Evolutionary conservation across 2,329 filamentous ascomycete genomes (phyloP).

Genomic region (Beauveria bassiana): DNA sequence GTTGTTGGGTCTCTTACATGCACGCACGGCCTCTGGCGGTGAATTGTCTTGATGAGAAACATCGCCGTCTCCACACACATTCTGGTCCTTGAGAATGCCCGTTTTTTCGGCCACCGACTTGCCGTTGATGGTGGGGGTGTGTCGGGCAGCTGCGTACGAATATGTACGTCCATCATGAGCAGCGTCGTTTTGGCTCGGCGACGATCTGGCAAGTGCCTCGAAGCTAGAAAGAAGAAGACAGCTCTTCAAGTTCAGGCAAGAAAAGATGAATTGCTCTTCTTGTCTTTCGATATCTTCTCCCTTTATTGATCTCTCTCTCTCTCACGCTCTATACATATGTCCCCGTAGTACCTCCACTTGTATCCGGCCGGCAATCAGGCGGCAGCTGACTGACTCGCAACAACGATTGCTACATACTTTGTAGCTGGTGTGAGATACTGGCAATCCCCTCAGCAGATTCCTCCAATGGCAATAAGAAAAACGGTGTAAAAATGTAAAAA

Average conservation of each 20-base stretch:
- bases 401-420: neutral
- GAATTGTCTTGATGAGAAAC: neutral
- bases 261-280: neutral
- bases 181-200: neutral
- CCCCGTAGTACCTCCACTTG: too few relatives aligned
- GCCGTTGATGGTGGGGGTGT: neutral
- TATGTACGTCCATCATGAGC: neutral
- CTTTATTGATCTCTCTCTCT: neutral
- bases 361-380: neutral
- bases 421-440: too few relatives aligned
- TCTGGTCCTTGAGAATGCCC: neutral
- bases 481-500: too few relatives aligned
- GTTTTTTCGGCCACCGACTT: neutral
- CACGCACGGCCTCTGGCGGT: slow-evolving; percentile 10
- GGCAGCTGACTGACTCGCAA: neutral
- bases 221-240: too few relatives aligned
- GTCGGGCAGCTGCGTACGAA: neutral
- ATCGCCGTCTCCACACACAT: neutral
- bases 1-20: slow-evolving; percentile 1
- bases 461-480: too few relatives aligned
- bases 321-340: too few relatives aligned
- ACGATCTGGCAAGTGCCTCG: neutral
- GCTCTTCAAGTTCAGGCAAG: neutral
- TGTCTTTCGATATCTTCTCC: neutral
- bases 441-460: too few relatives aligned